phyloP scores from a whole-genome alignment of 202 grass and related monocot genomes.

The Saccharum hybrid region DNA sequence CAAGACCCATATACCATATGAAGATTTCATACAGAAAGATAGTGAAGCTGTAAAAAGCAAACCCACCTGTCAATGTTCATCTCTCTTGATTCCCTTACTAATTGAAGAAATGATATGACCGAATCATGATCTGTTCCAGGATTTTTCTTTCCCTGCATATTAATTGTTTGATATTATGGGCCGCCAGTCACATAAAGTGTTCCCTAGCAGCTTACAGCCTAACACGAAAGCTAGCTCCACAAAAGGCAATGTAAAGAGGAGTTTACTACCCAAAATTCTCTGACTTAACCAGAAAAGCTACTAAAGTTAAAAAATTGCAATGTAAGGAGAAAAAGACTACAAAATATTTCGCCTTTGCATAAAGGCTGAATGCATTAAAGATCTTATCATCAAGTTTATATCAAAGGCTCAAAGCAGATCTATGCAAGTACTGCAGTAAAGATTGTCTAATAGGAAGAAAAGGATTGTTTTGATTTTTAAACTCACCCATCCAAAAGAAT shows the following conservation, averaged over 20 bases:
- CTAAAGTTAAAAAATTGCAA: constrained; percentile 24
- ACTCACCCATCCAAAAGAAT: constrained; percentile 98
- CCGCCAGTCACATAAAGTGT: constrained; percentile 10
- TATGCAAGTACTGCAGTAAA: constrained; percentile 13
- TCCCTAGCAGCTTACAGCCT: constrained; percentile 10
- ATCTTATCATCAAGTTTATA: constrained; percentile 8
- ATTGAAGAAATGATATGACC: constrained; percentile 72
- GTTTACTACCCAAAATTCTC: constrained; percentile 27
- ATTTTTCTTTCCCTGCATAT: constrained; percentile 85
- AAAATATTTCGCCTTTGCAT: constrained; percentile 5
- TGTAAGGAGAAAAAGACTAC: not conserved
- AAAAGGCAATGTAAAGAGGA: constrained; percentile 12
- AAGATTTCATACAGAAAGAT: constrained; percentile 38
- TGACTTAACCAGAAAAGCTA: not conserved
- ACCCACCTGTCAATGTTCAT: constrained; percentile 89
- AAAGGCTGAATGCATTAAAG: constrained; percentile 24
- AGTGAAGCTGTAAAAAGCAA: constrained; percentile 31
- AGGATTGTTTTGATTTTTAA: constrained; percentile 15
- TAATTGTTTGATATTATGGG: constrained; percentile 37
- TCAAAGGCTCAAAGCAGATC: not conserved
- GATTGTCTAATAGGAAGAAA: not conserved
- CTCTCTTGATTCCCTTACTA: constrained; percentile 74
- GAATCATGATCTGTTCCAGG: constrained; percentile 74
- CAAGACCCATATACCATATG: constrained; percentile 38
- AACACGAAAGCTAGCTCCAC: constrained; percentile 23